These are phyloP conservation scores for Oxytropis ochrocephala DNA, from an alignment of 306 rosid species.

Conservation along the genomic window DNA sequence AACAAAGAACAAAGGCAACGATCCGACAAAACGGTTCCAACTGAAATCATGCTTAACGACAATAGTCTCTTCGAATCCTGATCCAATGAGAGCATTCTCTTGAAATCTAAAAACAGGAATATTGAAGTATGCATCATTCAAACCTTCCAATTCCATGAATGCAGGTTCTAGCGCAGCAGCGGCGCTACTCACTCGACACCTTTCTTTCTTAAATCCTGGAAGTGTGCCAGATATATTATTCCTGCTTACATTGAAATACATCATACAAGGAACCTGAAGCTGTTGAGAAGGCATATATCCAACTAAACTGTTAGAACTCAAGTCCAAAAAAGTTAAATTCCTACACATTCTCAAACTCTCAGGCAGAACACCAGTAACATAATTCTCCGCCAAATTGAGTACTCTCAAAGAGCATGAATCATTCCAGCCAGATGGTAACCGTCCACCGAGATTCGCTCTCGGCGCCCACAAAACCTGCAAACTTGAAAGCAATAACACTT, in stretches of 20 bases:
- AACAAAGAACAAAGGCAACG: conserved; percentile 37
- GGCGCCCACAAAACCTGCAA: conserved; percentile 65
- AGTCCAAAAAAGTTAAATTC: conserved; percentile 52
- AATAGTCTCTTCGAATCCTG: conserved; percentile 22
- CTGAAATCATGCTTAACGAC: conserved; percentile 43
- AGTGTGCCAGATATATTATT: conserved; percentile 49
- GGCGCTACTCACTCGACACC: conserved; percentile 6
- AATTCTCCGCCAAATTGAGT: conserved; percentile 60
- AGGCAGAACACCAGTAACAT: conserved; percentile 39
- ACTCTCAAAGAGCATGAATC: conserved; percentile 42
- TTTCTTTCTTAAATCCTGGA: conserved; percentile 28
- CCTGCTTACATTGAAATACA: conserved; percentile 54
- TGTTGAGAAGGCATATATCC: conserved; percentile 35
- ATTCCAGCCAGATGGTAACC: conserved; percentile 45
- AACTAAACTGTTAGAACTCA: conserved; percentile 52
- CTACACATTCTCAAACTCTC: conserved; percentile 40
- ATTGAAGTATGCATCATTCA: conserved; percentile 20
- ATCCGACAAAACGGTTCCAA: conserved; percentile 35
- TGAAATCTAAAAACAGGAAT: conserved; percentile 30
- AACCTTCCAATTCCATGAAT: conserved; percentile 19
- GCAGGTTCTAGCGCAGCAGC: conserved; percentile 10
- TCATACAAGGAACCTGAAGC: conserved; percentile 54
- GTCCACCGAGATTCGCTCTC: conserved; percentile 54
- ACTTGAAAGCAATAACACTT: conserved; percentile 42
- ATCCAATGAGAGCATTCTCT: conserved; percentile 15